phyloP scores from a whole-genome alignment of 305 asterid genomes.

The Andrographis paniculata region DNA sequence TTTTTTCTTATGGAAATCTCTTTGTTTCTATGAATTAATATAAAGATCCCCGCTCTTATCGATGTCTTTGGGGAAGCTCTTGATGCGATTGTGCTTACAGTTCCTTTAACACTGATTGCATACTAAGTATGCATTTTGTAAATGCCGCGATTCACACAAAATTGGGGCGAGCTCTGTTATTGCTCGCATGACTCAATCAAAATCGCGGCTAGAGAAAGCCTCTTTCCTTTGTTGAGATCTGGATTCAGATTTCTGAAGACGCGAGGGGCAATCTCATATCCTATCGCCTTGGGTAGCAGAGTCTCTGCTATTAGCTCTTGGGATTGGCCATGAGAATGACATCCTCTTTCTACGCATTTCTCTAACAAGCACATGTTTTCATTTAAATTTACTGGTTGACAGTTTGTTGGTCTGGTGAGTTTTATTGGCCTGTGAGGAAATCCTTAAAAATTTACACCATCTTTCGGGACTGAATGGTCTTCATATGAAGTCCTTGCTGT shows the following conservation, averaged over 20 bases:
- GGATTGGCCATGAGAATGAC: constrained; percentile 51
- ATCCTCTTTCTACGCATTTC: constrained; percentile 2
- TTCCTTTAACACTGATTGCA: no score
- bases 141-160: constrained; percentile 23
- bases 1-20: no score
- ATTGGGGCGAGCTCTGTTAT: constrained; percentile 26
- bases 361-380: no score
- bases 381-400: no score
- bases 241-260: constrained; percentile 22
- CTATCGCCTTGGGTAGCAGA: constrained; percentile 50
- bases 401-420: no score
- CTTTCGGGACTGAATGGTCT: constrained; percentile 48
- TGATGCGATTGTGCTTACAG: no score
- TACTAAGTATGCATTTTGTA: no score
- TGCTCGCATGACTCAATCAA: constrained; percentile 26
- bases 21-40: no score
- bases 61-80: no score
- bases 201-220: constrained; percentile 32
- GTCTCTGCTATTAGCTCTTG: constrained; percentile 36
- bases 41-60: no score
- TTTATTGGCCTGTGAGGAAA: constrained; percentile 37
- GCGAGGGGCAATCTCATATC: constrained; percentile 34
- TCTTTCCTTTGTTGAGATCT: constrained; percentile 28
- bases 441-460: constrained; percentile 27
- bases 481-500: constrained; percentile 24